Evolutionary conservation across 176 grass and related monocot genomes (phyloP), one percentile per base, ranked within the genome.

Genomic region (Tuctoria greenei): DNA sequence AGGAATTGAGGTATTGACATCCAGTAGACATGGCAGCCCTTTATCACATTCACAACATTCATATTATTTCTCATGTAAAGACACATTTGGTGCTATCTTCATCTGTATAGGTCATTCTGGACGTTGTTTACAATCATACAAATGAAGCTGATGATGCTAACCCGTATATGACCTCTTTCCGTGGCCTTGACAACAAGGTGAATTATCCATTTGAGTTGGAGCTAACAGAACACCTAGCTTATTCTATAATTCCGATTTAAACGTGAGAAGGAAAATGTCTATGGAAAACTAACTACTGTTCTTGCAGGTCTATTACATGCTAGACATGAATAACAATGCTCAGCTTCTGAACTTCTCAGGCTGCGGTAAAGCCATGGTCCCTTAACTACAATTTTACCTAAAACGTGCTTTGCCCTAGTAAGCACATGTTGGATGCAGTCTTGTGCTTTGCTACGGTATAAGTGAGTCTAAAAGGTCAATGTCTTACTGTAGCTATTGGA

Each of bases 121-220:
- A 99, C 12, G 89, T 99, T 39, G 95, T 99, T 77, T 99, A 92
- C 56, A 99, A 99, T 80, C 95, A 99, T 78, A 99, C 95, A 34
- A 99, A 99, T 84, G 95, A 99, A 89, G 82, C 73, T 15, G 91
- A 92, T 90, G 91, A 99, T 83, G 67, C 80, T 67, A 64, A 91
- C 60, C 91, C 95, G 40, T 95, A 95, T 76, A 74, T 84, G 61
- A 95, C 91, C 59, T 99, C 91, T 79, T 99, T 99, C 71, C 95
- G 95, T 74, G 95, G 95, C 69, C 88, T 95, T 67, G 95, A 99
- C 66, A 99, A 95, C 57, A 99, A 99, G 86, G 95, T 87, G 71
- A 83, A 63, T 25, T 75, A 49, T 63, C 67, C 54, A 75, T 68
- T 81, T 71, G 20, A 20, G 42, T 55, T 50, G 15, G 49, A 51